A percentile compares a stretch with the other conserved stretches of the same genome.
Evolutionary conservation across 345 rosid genomes (phyloP).

Genomic region (Salix purpurea): DNA sequence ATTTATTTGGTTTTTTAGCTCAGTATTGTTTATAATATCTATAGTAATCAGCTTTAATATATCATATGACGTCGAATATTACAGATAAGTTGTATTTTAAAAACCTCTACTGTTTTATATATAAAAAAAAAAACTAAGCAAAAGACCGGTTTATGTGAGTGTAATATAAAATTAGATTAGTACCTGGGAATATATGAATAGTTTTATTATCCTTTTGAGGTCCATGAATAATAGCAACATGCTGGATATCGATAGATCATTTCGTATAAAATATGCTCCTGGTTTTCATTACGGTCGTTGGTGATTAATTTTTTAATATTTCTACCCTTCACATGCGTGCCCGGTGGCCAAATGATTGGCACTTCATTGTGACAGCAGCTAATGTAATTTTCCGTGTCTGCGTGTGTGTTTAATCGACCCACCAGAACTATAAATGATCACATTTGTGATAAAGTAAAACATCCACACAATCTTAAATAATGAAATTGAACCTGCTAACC

Average conservation of each 20-base stretch:
- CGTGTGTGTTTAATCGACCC: too few relatives aligned
- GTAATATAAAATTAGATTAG: background rate
- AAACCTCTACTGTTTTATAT: background rate
- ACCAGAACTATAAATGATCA: too few relatives aligned
- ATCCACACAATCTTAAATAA: too few relatives aligned
- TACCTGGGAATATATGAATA: background rate
- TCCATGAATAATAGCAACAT: background rate
- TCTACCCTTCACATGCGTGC: background rate
- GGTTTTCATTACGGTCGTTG: too few relatives aligned
- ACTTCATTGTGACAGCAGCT: background rate
- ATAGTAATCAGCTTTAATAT: too few relatives aligned
- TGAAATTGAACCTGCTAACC: background rate
- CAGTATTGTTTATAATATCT: too few relatives aligned
- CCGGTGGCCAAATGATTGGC: background rate
- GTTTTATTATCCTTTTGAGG: background rate
- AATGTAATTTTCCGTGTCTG: too few relatives aligned
- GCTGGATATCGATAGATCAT: background rate
- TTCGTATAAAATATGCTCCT: background rate
- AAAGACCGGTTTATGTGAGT: background rate
- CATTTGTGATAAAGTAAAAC: too few relatives aligned
- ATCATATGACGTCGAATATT: too few relatives aligned
- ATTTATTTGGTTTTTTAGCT: too few relatives aligned
- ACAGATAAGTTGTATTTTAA: too few relatives aligned
- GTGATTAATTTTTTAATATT: background rate
- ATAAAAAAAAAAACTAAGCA: background rate